Conservation (phyloP, 345 rosid species). For the Citrus maxima region DNA sequence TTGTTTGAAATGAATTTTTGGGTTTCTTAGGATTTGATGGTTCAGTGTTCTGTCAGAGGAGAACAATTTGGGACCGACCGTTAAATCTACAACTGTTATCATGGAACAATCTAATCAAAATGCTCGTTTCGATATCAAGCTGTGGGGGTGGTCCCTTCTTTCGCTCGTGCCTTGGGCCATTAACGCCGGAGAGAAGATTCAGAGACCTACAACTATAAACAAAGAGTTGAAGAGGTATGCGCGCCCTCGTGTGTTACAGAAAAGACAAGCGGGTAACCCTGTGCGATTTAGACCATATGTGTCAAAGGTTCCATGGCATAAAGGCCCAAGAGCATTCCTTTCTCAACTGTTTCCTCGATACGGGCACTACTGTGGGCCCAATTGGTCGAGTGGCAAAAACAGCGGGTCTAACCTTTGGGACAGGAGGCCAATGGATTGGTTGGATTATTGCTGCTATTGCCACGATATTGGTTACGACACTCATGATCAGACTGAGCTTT, state of each 20-base stretch:
- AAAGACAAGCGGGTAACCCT: constrained; percentile 19
- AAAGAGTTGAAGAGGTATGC: constrained; percentile 55
- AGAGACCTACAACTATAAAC: constrained; percentile 58
- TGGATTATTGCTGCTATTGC: constrained; percentile 96
- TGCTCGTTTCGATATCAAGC: constrained; percentile 34
- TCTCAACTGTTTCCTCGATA: constrained; percentile 91
- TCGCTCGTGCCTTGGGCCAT: constrained; percentile 56
- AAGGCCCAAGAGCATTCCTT: constrained; percentile 79
- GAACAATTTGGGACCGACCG: constrained; percentile 36
- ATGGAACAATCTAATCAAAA: constrained; percentile 37
- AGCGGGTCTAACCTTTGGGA: constrained; percentile 86
- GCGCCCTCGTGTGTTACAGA: constrained; percentile 23
- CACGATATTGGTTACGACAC: constrained; percentile 95
- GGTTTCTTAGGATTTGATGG: constrained; percentile 43
- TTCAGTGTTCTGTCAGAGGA: constrained; percentile 21
- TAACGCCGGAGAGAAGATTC: constrained; percentile 25
- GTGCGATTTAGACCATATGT: constrained; percentile 88
- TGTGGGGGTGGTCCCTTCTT: constrained; percentile 62
- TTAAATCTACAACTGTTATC: constrained; percentile 26
- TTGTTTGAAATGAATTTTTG: constrained; percentile 40
- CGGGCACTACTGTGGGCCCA: constrained; percentile 97
- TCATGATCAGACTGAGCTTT: constrained; percentile 79
- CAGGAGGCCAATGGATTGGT: constrained; percentile 91
- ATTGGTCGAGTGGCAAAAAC: constrained; percentile 97
- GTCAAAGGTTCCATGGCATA: constrained; percentile 95